Percentiles rank a stretch among this genome's conserved stretches.
These are phyloP conservation scores for Aphanomyces stellatus DNA, from an alignment of 352 stramenopile species.

Conservation along the genomic window DNA sequence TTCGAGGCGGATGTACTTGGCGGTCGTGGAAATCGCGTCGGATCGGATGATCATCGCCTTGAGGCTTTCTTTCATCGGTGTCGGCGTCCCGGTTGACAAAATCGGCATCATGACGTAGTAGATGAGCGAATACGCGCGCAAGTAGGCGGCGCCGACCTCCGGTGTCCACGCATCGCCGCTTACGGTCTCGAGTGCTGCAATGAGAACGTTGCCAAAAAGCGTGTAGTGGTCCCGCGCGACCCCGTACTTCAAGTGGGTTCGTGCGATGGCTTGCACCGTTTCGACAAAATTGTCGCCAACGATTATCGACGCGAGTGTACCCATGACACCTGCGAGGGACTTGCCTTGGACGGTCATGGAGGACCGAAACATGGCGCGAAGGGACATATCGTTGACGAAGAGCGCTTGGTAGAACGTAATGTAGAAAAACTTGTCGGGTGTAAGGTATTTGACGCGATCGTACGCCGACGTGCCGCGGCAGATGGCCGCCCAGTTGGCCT, in stretches of 20 bases:
- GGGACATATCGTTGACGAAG: neutral
- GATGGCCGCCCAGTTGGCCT: neutral
- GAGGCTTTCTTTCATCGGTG: no score
- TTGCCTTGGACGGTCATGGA: conserved; percentile 15
- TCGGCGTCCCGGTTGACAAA: no score
- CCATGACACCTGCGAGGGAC: neutral
- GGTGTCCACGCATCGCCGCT: neutral
- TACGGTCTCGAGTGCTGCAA: neutral
- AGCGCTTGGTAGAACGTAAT: neutral
- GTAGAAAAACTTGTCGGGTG: conserved; percentile 11
- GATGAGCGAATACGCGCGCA: neutral
- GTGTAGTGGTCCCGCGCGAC: conserved; percentile 1
- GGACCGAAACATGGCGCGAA: neutral
- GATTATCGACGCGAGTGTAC: conserved; percentile 1
- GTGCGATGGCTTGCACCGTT: neutral
- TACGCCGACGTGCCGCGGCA: neutral
- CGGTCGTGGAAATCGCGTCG: no score
- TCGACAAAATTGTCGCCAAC: neutral
- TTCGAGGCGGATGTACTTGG: no score
- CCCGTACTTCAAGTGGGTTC: neutral
- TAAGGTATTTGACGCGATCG: neutral
- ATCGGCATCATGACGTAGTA: conserved; percentile 14
- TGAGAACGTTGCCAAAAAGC: neutral
- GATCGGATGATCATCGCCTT: no score
- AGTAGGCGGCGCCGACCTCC: neutral